Evolutionary conservation across 148 eudicot genomes (phyloP).

Genomic region (Chenopodium berlandieri): DNA sequence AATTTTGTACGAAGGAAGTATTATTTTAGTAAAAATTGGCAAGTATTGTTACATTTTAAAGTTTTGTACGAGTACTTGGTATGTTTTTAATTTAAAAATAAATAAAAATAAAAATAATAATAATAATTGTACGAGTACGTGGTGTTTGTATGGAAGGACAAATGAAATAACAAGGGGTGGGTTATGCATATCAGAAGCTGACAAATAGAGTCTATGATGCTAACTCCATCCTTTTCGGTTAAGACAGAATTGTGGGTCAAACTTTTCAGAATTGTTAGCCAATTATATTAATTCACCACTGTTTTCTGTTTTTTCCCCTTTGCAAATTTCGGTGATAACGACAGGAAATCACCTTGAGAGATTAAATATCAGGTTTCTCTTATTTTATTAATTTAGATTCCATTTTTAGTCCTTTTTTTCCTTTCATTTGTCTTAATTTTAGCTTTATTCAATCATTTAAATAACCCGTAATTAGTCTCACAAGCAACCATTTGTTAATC

Average conservation of each 20-base stretch:
- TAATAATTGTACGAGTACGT: not conserved
- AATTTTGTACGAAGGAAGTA: too few relatives aligned
- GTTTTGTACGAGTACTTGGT: too few relatives aligned
- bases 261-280: slow-evolving; percentile 32
- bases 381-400: slow-evolving; percentile 30
- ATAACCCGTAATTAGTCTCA: not conserved
- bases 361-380: not conserved
- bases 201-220: slow-evolving; percentile 43
- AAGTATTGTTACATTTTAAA: too few relatives aligned
- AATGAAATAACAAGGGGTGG: not conserved
- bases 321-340: slow-evolving; percentile 70
- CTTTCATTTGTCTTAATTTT: slow-evolving; percentile 11
- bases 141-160: not conserved
- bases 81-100: too few relatives aligned
- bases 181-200: slow-evolving; percentile 45
- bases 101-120: too few relatives aligned
- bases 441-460: slow-evolving; percentile 1
- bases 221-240: slow-evolving; percentile 48
- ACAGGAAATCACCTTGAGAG: slow-evolving; percentile 43
- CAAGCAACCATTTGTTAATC: not conserved
- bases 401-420: slow-evolving; percentile 15
- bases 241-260: slow-evolving; percentile 69
- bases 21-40: too few relatives aligned
- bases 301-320: slow-evolving; percentile 17
- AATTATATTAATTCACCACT: slow-evolving; percentile 15